These are phyloP conservation scores for Talaromyces sp. DNA, from an alignment of 2,329 filamentous ascomycete species.

Conservation along the genomic window DNA sequence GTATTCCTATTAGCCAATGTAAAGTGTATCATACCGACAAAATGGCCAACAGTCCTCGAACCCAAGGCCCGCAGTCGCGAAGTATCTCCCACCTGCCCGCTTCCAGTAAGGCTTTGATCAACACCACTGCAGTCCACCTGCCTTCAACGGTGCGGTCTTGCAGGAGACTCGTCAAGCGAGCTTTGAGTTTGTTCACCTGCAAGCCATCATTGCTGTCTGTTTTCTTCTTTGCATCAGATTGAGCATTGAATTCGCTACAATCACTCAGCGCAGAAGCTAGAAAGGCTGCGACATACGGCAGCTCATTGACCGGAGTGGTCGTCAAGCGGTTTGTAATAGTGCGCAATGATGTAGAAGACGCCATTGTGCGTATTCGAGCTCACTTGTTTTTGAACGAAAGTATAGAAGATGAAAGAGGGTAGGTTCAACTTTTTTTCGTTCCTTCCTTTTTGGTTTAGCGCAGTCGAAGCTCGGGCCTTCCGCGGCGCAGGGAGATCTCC, in stretches of 20 bases:
- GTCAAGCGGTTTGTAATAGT: slow-evolving; percentile 56
- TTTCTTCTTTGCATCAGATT: slow-evolving; percentile 56
- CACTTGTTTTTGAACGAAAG: not conserved
- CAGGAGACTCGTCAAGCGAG: slow-evolving; percentile 71
- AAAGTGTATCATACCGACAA: slow-evolving; percentile 57
- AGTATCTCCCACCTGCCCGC: slow-evolving; percentile 81
- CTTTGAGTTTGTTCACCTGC: slow-evolving; percentile 79
- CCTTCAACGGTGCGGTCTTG: slow-evolving; percentile 72
- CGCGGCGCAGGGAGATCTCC: not conserved
- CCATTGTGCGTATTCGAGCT: slow-evolving; percentile 20
- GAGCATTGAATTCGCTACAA: slow-evolving; percentile 61
- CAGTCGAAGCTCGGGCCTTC: slow-evolving; percentile 8
- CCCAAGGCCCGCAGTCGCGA: slow-evolving; percentile 70
- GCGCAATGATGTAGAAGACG: slow-evolving; percentile 38
- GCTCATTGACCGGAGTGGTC: slow-evolving; percentile 66
- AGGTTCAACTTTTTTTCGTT: slow-evolving; percentile 10
- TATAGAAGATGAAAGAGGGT: not conserved
- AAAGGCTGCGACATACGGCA: slow-evolving; percentile 69
- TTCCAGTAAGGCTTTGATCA: slow-evolving; percentile 79
- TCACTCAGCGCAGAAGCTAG: slow-evolving; percentile 58
- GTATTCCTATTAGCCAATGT: not conserved
- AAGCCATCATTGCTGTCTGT: slow-evolving; percentile 62
- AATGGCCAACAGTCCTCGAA: slow-evolving; percentile 69
- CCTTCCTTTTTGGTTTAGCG: slow-evolving; percentile 5
- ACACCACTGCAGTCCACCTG: slow-evolving; percentile 71